Base-by-base conservation (phyloP, 2,329 filamentous ascomycete species). In the Arthrobotrys pseudoclavata region DNA sequence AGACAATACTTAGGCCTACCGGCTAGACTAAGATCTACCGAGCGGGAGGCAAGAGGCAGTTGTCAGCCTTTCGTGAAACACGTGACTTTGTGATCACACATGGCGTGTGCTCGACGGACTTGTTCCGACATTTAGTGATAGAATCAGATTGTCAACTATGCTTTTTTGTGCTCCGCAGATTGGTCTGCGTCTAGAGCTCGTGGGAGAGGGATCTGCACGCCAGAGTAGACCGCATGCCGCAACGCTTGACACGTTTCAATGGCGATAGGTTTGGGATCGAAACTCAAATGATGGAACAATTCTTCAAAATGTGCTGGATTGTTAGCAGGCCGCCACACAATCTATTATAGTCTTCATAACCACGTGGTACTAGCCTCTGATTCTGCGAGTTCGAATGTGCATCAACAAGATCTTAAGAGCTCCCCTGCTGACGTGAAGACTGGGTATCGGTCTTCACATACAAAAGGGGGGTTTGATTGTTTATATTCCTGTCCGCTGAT, bases 191-290 rank as follows among this genome's bases (percentile, higher is more conserved):
- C 53, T 24, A 57, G 68, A 71, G 68, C 68, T 71, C 68, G 20
- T 34, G 61, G 57, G 53, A 48, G 29, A 20, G 37, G 40, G 37
- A 63, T 22, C 57, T 71, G 68, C 68, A 71, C 10, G 52, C 29
- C n/a, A 40, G 34, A 48, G 31, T 45, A 55, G 18, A 47, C 52
- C 68, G 55, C 42, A 47, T 63, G 57, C 57, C 47, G 50, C 40
- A 55, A 63, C 61, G 47, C 47, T 57, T 71, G 68, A 53, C 68
- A 71, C 68, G 68, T 71, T 45, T 68, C 64, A 55, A 68, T 57
- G 29, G 48, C 48, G 50, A 68, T 68, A 45, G 24, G 31, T 42
- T 60, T 60, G 55, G 10, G 34, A 26, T 42, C 18, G 34, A 31
- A n/a, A 60, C n/a, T 26, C 55, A 60, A 26, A 34, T 60, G 55